phyloP scores from a whole-genome alignment of 345 rosid genomes.

The Linum lewisii region DNA sequence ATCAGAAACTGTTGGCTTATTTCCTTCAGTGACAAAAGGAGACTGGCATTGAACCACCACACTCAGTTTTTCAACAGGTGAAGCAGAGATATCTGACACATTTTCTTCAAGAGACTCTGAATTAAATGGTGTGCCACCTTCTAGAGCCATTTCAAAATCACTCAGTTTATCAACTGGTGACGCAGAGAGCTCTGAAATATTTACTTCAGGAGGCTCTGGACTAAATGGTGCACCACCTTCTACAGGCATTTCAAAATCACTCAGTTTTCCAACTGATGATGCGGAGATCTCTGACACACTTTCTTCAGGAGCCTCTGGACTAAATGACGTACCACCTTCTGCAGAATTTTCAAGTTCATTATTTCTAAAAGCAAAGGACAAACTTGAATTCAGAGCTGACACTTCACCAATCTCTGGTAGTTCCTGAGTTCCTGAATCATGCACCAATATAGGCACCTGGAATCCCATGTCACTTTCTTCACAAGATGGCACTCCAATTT shows the following conservation, averaged over 20 bases:
- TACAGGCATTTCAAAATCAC: background rate
- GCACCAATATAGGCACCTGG: constrained; percentile 15
- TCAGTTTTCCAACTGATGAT: background rate
- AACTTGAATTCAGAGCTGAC: background rate
- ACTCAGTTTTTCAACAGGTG: background rate
- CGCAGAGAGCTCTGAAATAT: background rate
- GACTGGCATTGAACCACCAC: background rate
- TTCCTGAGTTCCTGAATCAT: constrained; percentile 5
- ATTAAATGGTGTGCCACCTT: background rate
- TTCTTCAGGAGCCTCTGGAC: background rate
- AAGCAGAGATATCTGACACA: background rate
- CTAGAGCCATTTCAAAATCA: constrained; percentile 1
- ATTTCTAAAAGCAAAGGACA: background rate
- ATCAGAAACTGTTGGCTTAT: background rate
- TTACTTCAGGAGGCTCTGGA: background rate
- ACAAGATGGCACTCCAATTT: constrained; percentile 17
- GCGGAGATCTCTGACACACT: background rate
- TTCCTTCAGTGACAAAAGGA: background rate
- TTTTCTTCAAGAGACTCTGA: background rate
- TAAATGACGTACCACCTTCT: background rate
- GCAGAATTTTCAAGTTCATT: constrained; percentile 3
- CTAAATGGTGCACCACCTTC: background rate
- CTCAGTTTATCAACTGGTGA: background rate
- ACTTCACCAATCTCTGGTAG: background rate
- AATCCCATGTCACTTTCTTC: constrained; percentile 17